Percentiles rank a stretch among this genome's conserved stretches.
Conservation (phyloP, 306 rosid species). For the Quercus alba region DNA sequence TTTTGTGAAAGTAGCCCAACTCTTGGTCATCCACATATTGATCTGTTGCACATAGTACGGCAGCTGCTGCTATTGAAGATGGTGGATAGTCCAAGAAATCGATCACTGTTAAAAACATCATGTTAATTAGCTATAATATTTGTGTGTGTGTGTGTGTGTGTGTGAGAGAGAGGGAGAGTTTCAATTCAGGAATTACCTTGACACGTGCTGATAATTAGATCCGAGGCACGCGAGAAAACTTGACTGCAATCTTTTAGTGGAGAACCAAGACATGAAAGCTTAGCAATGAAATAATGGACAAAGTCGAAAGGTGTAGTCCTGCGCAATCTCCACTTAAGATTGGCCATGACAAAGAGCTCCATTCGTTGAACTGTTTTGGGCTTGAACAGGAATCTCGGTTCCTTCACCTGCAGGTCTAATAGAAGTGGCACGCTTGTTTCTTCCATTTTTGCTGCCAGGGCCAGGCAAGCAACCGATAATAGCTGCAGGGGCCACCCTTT, state of each 20-base stretch:
- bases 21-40: conserved; percentile 17
- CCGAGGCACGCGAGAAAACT: conserved; percentile 23
- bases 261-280: conserved; percentile 23
- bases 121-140: not conserved
- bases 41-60: conserved; percentile 34
- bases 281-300: conserved; percentile 27
- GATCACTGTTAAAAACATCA: conserved; percentile 8
- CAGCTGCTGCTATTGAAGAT: conserved; percentile 43
- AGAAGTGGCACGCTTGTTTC: conserved; percentile 42
- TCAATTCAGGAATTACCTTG: conserved; percentile 14
- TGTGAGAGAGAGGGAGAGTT: not conserved
- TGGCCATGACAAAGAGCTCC: conserved; percentile 46
- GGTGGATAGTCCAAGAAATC: conserved; percentile 44
- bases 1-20: conserved; percentile 21
- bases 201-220: conserved; percentile 34
- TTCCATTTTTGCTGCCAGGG: conserved; percentile 55
- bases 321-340: conserved; percentile 45
- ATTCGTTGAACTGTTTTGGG: conserved; percentile 47
- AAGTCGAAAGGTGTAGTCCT: conserved; percentile 43
- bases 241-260: conserved; percentile 3
- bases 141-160: not conserved
- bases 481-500: conserved; percentile 40
- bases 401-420: conserved; percentile 35
- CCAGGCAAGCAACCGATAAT: conserved; percentile 43
- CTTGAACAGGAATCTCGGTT: conserved; percentile 33